Conservation (phyloP, 2,329 filamentous ascomycete species). For the Diaporthe velutina region DNA sequence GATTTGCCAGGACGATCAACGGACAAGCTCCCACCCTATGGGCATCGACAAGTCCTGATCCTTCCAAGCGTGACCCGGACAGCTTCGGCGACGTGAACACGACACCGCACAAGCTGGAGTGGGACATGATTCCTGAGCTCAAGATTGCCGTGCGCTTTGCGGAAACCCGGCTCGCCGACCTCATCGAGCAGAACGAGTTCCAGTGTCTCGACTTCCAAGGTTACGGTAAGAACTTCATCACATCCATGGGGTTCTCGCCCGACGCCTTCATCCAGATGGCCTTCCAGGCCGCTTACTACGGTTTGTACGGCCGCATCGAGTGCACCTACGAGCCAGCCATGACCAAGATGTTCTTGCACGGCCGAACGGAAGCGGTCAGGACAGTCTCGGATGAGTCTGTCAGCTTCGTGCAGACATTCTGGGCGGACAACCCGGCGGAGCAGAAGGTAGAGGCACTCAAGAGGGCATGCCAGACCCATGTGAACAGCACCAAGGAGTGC, state of each 20-base stretch:
- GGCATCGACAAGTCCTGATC: slow-evolving; percentile 91
- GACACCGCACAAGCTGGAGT: slow-evolving; percentile 95
- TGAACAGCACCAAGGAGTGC: slow-evolving; percentile 83
- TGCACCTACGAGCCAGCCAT: slow-evolving; percentile 98
- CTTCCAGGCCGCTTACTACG: slow-evolving; percentile 98
- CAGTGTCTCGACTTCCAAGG: slow-evolving; percentile 88
- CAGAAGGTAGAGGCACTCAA: slow-evolving; percentile 88
- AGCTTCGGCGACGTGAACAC: slow-evolving; percentile 95
- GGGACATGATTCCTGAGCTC: slow-evolving; percentile 95
- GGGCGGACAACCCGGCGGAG: slow-evolving; percentile 87
- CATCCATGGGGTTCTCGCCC: slow-evolving; percentile 94
- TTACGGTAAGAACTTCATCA: slow-evolving; percentile 98
- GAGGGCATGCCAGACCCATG: slow-evolving; percentile 87
- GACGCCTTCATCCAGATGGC: slow-evolving; percentile 99
- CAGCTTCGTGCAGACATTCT: slow-evolving; percentile 94
- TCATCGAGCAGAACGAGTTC: slow-evolving; percentile 98
- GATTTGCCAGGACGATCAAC: slow-evolving; percentile 95
- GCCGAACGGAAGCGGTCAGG: slow-evolving; percentile 92
- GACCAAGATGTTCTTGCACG: slow-evolving; percentile 95
- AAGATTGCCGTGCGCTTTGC: slow-evolving; percentile 93
- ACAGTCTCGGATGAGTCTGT: slow-evolving; percentile 86
- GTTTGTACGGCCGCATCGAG: slow-evolving; percentile 92
- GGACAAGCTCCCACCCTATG: slow-evolving; percentile 92
- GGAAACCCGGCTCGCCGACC: slow-evolving; percentile 91
- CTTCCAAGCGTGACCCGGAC: slow-evolving; percentile 88